Evolutionary conservation across 73 alveolate genomes (phyloP), one percentile per base, ranked within the genome.

Genomic region (Paramecium bursaria): DNA sequence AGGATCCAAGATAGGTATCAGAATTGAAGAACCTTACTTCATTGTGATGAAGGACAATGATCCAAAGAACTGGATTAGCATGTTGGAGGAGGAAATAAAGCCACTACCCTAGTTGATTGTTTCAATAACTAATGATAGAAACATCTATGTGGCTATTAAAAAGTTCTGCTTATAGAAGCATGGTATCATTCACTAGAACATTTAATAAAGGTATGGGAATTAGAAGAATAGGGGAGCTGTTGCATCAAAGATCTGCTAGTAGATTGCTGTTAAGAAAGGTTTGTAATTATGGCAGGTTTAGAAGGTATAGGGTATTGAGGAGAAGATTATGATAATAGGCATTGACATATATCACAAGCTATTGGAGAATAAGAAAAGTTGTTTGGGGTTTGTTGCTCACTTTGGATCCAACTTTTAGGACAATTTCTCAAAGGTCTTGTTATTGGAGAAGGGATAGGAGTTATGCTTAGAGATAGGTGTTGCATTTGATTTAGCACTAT

Each of bases 351-450:
- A 50, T 57, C 91, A 80, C 31, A 88, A 87, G 11, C 51, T 75
- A 21, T 67, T 87, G 14, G 15, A 31, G 1, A 44, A 47, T n/a
- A 39, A 39, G 31, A 49, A 87, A 17, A 47, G 74, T 14, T 73
- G 76, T 31, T 15, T 87, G 55, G 92, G 92, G 2, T 85, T 87
- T 79, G 92, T 87, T n/a, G 92, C 92, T 30, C 74, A 79, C 9
- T 48, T 87, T 25, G 51, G 85, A 35, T 53, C 75, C 3, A 51
- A 85, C 61, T 87, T 86, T 31, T 85, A 90, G 15, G 53, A 50
- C 21, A 75, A 86, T 42, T 87, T 77, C 27, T 74, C 87, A 11
- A 85, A 88, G 39, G 31, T 82, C 15, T 35, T 51, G 25, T 46
- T 85, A 17, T 55, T 51, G 54, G 57, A 44, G 49, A 22, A 52